A percentile compares a stretch with the other conserved stretches of the same genome.
These are phyloP conservation scores for Cryphonectria parasitica DNA, from an alignment of 2,329 filamentous ascomycete species.

Conservation along the genomic window DNA sequence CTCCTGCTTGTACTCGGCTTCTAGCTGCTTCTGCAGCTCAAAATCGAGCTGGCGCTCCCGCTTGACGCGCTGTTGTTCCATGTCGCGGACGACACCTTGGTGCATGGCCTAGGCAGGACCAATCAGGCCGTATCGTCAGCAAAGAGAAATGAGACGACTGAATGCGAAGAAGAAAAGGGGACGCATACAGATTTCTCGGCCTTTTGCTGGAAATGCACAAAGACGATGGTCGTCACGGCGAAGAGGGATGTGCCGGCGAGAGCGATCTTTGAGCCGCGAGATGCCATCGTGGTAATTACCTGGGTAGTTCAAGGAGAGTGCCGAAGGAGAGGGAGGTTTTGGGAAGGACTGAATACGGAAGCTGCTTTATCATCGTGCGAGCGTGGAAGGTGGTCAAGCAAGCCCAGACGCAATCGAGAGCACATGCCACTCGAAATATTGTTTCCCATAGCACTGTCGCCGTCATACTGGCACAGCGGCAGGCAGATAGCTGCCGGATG, in stretches of 20 bases:
- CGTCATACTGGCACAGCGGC: slow-evolving; percentile 13
- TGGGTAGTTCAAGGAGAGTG: too few relatives aligned
- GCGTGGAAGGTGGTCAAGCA: not conserved
- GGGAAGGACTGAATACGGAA: not conserved
- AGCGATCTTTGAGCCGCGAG: slow-evolving; percentile 85
- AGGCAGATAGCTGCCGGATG: slow-evolving; percentile 18
- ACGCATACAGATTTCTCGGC: slow-evolving; percentile 76
- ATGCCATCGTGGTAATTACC: slow-evolving; percentile 64
- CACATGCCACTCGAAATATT: not conserved
- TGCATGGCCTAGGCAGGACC: slow-evolving; percentile 81
- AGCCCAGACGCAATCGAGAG: not conserved
- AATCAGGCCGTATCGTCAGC: slow-evolving; percentile 1
- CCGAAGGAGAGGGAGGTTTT: too few relatives aligned
- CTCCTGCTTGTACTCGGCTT: slow-evolving; percentile 87
- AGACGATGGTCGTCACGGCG: slow-evolving; percentile 74
- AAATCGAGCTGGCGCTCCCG: slow-evolving; percentile 92
- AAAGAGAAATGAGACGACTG: not conserved
- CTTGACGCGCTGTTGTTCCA: slow-evolving; percentile 91
- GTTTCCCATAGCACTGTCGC: slow-evolving; percentile 8
- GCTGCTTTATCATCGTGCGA: slow-evolving; percentile 14
- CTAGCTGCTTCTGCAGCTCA: slow-evolving; percentile 82
- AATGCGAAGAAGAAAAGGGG: slow-evolving; percentile 9
- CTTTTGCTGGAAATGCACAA: slow-evolving; percentile 90
- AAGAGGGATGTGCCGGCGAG: slow-evolving; percentile 77
- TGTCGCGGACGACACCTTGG: slow-evolving; percentile 87